Conservation (phyloP, 164 flowering plant species). For the Cinnamomum chago region DNA sequence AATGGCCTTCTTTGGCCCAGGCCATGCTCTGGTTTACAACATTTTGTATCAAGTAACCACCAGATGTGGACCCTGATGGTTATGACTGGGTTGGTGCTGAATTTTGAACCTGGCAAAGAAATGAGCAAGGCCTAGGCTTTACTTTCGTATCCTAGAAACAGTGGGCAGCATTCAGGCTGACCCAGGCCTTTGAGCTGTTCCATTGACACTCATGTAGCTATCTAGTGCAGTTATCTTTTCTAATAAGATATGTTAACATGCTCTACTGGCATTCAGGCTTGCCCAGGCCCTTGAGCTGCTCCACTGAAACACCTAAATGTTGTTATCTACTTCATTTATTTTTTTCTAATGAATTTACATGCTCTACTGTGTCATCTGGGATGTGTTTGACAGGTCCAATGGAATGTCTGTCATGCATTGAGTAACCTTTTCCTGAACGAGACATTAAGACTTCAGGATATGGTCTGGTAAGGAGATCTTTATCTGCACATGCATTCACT, state of each 20-base stretch:
- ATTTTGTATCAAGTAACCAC: neutral
- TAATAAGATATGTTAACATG: too few species aligned
- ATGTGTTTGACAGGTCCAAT: constrained; percentile 63
- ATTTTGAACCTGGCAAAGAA: too few species aligned
- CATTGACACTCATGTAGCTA: neutral
- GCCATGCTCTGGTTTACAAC: too few species aligned
- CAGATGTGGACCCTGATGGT: too few species aligned
- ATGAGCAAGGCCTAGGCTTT: too few species aligned
- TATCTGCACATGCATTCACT: neutral
- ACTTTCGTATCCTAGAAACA: too few species aligned
- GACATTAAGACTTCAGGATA: constrained; percentile 55
- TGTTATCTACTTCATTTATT: too few species aligned
- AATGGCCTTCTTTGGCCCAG: neutral
- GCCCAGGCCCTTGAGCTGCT: neutral
- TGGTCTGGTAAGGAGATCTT: constrained; percentile 57
- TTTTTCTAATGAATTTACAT: neutral
- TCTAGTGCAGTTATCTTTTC: too few species aligned
- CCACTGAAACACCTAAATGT: neutral
- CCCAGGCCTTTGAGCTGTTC: neutral
- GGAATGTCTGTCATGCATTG: constrained; percentile 98
- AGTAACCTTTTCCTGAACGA: constrained; percentile 83
- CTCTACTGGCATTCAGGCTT: neutral
- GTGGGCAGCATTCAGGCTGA: neutral
- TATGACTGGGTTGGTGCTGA: too few species aligned
- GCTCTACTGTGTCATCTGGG: neutral